Evolutionary conservation across 2,329 filamentous ascomycete species (phyloP), one percentile per base, ranked within the genome.

Genomic region (Ustilaginoidea virens): DNA sequence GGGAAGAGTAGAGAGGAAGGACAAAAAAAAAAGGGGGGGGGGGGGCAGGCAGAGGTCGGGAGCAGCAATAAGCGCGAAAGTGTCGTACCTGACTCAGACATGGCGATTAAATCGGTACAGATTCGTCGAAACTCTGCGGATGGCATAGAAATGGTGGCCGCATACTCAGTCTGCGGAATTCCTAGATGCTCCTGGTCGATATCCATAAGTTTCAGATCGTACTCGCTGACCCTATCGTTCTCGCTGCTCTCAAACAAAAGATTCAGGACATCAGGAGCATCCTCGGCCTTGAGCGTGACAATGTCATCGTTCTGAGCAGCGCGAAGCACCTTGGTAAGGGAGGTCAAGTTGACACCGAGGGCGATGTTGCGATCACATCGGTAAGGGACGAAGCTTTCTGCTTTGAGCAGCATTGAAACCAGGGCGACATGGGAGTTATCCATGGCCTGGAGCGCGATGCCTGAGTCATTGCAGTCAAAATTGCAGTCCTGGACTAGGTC

Each of bases 381-480:
- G 69, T 83, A 98, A 29, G 85, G 86, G 5, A 75, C 77, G 68
- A 98, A 98, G 43, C 75, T 76, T 54, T 96, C 90, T 36, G 87
- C 80, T 63, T 90, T 90, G 55, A 98, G 80, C 69, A 92, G 76
- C 90, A 98, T 98, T 41, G 90, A 94, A 30, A 98, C 90, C 31
- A 98, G 81, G 37, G 90, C 90, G 46, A 98, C 90, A 61, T 98
- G 90, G 28, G 86, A 96, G 73, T 96, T 98, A 68, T 98, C 90
- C 92, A 98, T 98, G 49, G 90, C 90, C 61, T 98, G 90, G 32
- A 98, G 80, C 29, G 87, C 86, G 49, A 98, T 90, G 38, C 90
- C 90, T 31, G 83, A 87, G 69, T 98, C 92, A 79, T 96, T 98
- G 79, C 92, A 98, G 69, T 98, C 90, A 63, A 98, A 98, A 64